Base-by-base conservation (phyloP, 2,329 filamentous ascomycete genomes). In the Zarea fungicola region DNA sequence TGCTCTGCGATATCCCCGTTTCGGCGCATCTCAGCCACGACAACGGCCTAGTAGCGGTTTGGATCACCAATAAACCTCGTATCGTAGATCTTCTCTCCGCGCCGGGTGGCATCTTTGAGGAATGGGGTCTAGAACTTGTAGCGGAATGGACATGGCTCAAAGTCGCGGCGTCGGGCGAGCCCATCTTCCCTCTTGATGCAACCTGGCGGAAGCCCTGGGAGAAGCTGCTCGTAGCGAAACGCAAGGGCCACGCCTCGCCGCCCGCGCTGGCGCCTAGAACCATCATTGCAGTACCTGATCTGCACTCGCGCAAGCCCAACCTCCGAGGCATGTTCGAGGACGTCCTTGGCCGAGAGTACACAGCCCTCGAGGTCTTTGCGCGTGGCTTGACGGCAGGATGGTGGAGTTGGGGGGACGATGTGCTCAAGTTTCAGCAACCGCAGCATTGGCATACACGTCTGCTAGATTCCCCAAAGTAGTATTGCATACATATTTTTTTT, bases 61-160 rank as follows among this genome's bases (percentile, higher is more conserved):
- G 87, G 87, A 75, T 90, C 49, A 92, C 88, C 42, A 92, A 92
- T 65, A 87, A 83, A 54, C 66, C 75, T 2, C 71, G 79, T 19
- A 71, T 81, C 3, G 65, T 78, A 19, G 74, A 80, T 5, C 66
- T 89, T 11, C 62, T 83, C 46, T 72, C 67, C 0, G 70, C 73
- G 0, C 63, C 68, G 2, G 56, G 56, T 2, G 83, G 83, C 1
- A 55, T 91, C 2, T 85, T 91, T 54, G 73, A 77, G 6, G 65
- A 71, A 28, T 89, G 85, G 85, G 83, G 80, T 21, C 66, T 92
- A 0, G 74, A 83, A 44, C 60, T 80, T 10, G 71, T 80, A 0
- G 79, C 83, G 42, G 85, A 91, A 61, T 92, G 87, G 87, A 74
- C 82, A 2, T 93, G 87, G 87, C 64, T 91, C 42, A 93, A 93